Conservation (phyloP, 495 filamentous ascomycete genomes). For the Talaromyces proteolyticus region DNA sequence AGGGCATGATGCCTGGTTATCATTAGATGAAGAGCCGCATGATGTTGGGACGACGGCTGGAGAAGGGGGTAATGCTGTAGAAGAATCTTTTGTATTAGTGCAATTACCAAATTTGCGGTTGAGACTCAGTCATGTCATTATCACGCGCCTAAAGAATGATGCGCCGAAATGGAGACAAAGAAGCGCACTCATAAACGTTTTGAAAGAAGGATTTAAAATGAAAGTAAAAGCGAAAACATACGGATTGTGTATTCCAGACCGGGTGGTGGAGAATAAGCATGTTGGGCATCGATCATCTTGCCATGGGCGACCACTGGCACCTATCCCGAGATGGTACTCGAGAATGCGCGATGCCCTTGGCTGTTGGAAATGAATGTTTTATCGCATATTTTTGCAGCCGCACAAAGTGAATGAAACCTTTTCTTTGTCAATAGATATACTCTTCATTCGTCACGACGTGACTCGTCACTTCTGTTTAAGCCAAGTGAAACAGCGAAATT, state of each 20-base stretch:
- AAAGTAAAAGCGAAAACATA: slow-evolving; percentile 19
- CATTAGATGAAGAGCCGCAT: slow-evolving; percentile 1
- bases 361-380: slow-evolving; percentile 8
- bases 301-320: slow-evolving; percentile 15
- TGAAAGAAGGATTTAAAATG: not conserved
- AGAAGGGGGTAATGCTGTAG: slow-evolving; percentile 8
- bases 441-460: not conserved
- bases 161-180: too few relatives aligned
- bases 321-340: slow-evolving; percentile 15
- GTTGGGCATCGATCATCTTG: slow-evolving; percentile 37
- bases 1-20: slow-evolving; percentile 5
- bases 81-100: not conserved
- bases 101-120: not conserved
- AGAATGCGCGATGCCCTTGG: slow-evolving; percentile 22
- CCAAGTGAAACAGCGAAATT: not conserved
- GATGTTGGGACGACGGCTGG: slow-evolving; percentile 4
- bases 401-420: not conserved
- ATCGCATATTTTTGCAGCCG: slow-evolving; percentile 20
- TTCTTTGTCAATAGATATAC: not conserved
- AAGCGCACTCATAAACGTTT: too few relatives aligned
- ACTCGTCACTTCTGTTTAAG: not conserved
- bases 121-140: too few relatives aligned
- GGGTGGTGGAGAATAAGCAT: slow-evolving; percentile 21
- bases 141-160: too few relatives aligned
- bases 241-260: slow-evolving; percentile 29